Base-by-base conservation (phyloP, 371 early-diverging fungal genomes). In the Dinochytrium kinnereticum region DNA sequence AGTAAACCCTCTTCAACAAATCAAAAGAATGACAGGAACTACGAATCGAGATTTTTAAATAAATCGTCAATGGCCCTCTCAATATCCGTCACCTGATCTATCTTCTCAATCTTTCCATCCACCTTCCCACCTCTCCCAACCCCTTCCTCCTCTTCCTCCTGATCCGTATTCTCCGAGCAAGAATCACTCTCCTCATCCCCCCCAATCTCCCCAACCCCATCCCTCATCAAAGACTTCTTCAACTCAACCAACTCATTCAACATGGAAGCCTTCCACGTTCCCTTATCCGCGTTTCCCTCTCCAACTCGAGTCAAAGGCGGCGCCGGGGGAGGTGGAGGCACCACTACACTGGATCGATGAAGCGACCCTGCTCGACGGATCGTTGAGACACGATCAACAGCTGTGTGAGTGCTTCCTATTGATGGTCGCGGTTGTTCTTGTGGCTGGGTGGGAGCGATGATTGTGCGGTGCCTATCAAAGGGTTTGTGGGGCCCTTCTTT, bases 51-150 rank as follows among this genome's bases (percentile, higher is more conserved):
- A 44, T 40, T 40, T 40, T 40, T 66, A 26, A 40, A 40, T n/a
- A 40, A 51, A 51, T 70, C 38, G 1, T 70, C 70, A 72, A 72
- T 44, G 34, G 65, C 40, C 5, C 33, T 30, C 15, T 72, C 65
- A 53, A 66, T 72, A 30, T 61, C 66, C 15, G 30, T 10, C n/a
- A 44, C 19, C 26, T 38, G 49, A 26, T 7, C 10, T 24, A 3
- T 17, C 44, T 40, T 40, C 3, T 44, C 66, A 2, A 34, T 7
- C 39, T 28, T 37, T 2, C 7, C 13, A 19, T 5, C 5, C 2
- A 37, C 26, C 44, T 40, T 40, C 1, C 40, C 26, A 5, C 7
- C 7, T 19, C 44, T 44, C 24, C 64, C 36, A 5, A 2, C 15
- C 13, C n/a, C 44, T 21, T 66, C 66, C 26, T 66, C 66, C 2